A percentile compares a stretch with the other conserved stretches of the same genome.
phyloP scores from a whole-genome alignment of 192 early-diverging fungal species.

The Umbelopsis ramanniana region DNA sequence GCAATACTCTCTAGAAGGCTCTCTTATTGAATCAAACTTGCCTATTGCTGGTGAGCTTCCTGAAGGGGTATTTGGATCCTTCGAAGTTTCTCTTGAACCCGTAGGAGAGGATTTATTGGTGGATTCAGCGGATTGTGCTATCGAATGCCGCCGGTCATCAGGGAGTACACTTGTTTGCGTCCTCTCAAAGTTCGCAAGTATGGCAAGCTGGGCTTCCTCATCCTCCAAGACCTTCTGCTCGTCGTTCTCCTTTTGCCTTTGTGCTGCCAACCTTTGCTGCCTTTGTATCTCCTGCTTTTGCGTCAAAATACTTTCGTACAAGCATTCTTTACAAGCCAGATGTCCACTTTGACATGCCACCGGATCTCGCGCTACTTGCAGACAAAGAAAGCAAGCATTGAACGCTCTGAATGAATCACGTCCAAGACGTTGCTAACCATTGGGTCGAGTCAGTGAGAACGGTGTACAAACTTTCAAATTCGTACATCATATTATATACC shows the following conservation, averaged over 20 bases:
- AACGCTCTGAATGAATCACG: constrained; percentile 82
- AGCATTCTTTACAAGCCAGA: constrained; percentile 89
- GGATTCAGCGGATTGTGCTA: not conserved
- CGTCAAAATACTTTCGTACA: constrained; percentile 78
- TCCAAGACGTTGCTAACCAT: constrained; percentile 75
- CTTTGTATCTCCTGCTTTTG: constrained; percentile 83
- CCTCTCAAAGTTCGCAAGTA: constrained; percentile 64
- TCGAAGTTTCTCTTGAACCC: not conserved
- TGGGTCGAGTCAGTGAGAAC: not conserved
- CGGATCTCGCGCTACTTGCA: constrained; percentile 75
- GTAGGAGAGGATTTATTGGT: not conserved
- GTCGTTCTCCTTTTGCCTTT: constrained; percentile 49
- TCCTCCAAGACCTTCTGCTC: constrained; percentile 41
- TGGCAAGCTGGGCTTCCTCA: constrained; percentile 54
- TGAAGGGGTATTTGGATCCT: constrained; percentile 12
- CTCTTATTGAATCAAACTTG: constrained; percentile 15
- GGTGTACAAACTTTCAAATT: not conserved
- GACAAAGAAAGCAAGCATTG: constrained; percentile 89
- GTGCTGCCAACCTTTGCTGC: constrained; percentile 50
- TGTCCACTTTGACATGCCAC: constrained; percentile 78
- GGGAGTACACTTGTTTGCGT: constrained; percentile 62
- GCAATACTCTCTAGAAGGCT: not conserved
- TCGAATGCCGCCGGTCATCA: constrained; percentile 26
- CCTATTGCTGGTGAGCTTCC: not conserved
- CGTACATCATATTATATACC: constrained; percentile 33